Evolutionary conservation across 192 early-diverging fungal species (phyloP), one percentile per base, ranked within the genome.

Genomic region (Coemansia sp.): DNA sequence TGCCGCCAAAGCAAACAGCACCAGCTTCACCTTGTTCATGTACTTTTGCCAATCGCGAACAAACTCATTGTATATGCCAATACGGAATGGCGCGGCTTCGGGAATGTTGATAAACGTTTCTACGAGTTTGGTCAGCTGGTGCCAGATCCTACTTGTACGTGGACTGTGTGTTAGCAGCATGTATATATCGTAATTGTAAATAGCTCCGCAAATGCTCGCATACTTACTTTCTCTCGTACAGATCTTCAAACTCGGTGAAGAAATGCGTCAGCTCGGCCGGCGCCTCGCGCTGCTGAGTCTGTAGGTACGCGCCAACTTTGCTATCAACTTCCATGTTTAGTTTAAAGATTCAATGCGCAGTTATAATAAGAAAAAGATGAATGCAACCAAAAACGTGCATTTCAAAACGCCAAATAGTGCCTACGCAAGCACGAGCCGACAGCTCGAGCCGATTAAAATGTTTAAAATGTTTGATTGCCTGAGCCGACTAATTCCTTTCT

Each of bases 21-120:
- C 94, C 48, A 97, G 82, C 62, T 91, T 93, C 31, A 97, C 82
- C 74, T 92, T 88, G 85, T 96, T 98, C 90, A 99, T 94, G 75
- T 95, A 91, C 72, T 84, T 85, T 64, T 93, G 90, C 91, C 92
- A 99, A 59, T 99, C 95, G 6, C 82, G 73, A 22, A 99, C 88
- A 82, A 99, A 99, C 63, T 95, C 81, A 47, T 91, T 86, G 77
- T 93, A 98, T 39, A 99, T 59, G 9, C 86, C 83, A 27, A 96
- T 83, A 53, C 95, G 89, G 74, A 85, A 87, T 9, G 89, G 80
- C 54, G 84, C 86, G 6, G 97, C 90, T 25, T 85, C 84, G 22
- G 93, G 92, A 17, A 88, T 74, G 62, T 83, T 85, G 62, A 94
- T 83, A 67, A 96, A 96, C 52, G 86, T 85, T 47, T 92, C 83